phyloP scores from a whole-genome alignment of 106 monocot genomes.

The Vanilla planifolia region DNA sequence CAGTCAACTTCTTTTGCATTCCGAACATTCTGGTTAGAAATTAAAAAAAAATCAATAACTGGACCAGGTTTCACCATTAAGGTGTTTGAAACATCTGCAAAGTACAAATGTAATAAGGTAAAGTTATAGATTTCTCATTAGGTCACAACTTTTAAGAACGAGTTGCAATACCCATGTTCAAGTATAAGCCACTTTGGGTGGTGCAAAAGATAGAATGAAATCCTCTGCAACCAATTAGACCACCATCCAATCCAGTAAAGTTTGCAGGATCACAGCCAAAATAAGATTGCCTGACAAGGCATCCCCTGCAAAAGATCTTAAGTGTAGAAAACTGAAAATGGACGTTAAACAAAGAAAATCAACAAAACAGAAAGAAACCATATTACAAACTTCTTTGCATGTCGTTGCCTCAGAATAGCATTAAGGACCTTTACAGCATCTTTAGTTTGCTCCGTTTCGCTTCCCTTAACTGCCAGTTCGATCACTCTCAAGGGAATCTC shows the following conservation, averaged over 20 bases:
- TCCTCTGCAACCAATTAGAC: slow-evolving; percentile 60
- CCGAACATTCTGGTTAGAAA: slow-evolving; percentile 56
- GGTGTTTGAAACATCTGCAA: slow-evolving; percentile 74
- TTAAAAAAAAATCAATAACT: slow-evolving; percentile 61
- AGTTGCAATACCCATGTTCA: slow-evolving; percentile 73
- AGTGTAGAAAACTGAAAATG: slow-evolving; percentile 4
- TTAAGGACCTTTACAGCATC: slow-evolving; percentile 67
- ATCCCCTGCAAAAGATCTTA: slow-evolving; percentile 37
- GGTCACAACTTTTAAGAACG: not conserved
- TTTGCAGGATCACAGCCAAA: slow-evolving; percentile 42
- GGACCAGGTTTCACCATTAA: slow-evolving; percentile 74
- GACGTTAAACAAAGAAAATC: not conserved
- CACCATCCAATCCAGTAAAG: slow-evolving; percentile 58
- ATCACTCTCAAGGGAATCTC: slow-evolving; percentile 46
- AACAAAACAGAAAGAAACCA: not conserved
- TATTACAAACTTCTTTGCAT: slow-evolving; percentile 49
- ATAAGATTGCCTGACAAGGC: slow-evolving; percentile 71
- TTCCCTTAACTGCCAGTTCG: slow-evolving; percentile 31
- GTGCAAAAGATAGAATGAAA: slow-evolving; percentile 66
- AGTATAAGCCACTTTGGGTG: slow-evolving; percentile 47
- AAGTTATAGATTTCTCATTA: not conserved
- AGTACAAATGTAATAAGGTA: not conserved
- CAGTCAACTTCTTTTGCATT: slow-evolving; percentile 54
- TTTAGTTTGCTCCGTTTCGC: slow-evolving; percentile 34
- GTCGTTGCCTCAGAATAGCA: slow-evolving; percentile 65